phyloP scores from a whole-genome alignment of 257 asterid genomes.

The Fraxinus americana region DNA sequence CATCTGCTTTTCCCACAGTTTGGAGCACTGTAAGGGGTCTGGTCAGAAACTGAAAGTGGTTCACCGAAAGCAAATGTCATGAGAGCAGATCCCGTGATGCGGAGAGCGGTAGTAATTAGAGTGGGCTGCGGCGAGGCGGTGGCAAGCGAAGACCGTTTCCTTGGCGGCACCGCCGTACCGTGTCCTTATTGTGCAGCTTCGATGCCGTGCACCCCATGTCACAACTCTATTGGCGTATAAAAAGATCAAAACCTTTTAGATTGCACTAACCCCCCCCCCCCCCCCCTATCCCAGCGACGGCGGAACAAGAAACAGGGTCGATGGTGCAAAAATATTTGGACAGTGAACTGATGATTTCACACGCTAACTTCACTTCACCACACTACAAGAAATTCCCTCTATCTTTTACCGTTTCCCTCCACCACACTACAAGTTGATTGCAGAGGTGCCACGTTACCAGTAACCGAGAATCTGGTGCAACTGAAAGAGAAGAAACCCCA shows the following conservation, averaged over 20 bases:
- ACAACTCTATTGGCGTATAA: background rate
- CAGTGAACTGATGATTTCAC: slow-evolving; percentile 26
- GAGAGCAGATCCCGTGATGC: slow-evolving; percentile 81
- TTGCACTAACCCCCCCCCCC: background rate
- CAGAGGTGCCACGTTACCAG: too few relatives aligned
- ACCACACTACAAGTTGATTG: too few relatives aligned
- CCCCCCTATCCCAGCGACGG: background rate
- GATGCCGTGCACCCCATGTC: slow-evolving; percentile 93
- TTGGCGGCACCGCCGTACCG: slow-evolving; percentile 96
- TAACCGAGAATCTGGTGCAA: too few relatives aligned
- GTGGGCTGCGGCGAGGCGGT: slow-evolving; percentile 95
- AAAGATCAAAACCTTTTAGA: background rate
- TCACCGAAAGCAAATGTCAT: slow-evolving; percentile 83
- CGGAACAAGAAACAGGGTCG: slow-evolving; percentile 9
- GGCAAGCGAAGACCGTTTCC: slow-evolving; percentile 83
- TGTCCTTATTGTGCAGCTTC: slow-evolving; percentile 94
- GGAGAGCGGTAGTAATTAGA: slow-evolving; percentile 93
- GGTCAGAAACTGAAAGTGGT: slow-evolving; percentile 75
- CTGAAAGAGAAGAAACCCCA: too few relatives aligned
- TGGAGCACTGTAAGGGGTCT: slow-evolving; percentile 79
- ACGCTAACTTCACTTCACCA: slow-evolving; percentile 24
- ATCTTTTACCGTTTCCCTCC: background rate
- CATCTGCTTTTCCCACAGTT: too few relatives aligned
- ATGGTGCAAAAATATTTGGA: background rate
- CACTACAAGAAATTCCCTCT: slow-evolving; percentile 23